These are phyloP conservation scores for Mortierella sp. DNA, from an alignment of 371 early-diverging fungal species.

Conservation along the genomic window DNA sequence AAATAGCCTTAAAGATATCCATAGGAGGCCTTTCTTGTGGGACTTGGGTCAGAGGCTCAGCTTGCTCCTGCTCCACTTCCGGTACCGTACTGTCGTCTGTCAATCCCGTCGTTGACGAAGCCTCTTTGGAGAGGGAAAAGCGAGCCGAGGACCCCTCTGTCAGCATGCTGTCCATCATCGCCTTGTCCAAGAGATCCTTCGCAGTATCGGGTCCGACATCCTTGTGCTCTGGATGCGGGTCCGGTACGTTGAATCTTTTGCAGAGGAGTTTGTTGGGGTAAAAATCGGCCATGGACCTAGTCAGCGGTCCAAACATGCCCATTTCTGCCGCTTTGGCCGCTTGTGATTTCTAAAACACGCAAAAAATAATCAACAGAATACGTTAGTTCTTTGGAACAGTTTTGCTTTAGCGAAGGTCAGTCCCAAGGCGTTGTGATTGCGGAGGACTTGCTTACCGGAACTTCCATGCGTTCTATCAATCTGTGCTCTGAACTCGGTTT, in stretches of 20 bases:
- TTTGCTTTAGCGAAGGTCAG: no score
- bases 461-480: conserved; percentile 32
- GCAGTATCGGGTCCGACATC: conserved; percentile 58
- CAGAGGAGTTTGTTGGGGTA: conserved; percentile 81
- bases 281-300: conserved; percentile 73
- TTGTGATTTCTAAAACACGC: conserved; percentile 59
- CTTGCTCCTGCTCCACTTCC: conserved; percentile 11
- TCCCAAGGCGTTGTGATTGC: no score
- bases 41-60: conserved; percentile 1
- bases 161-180: conserved; percentile 72
- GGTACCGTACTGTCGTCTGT: conserved; percentile 10
- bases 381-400: neutral
- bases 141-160: conserved; percentile 58
- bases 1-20: conserved; percentile 92
- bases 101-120: neutral
- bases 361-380: neutral
- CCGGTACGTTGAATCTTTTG: conserved; percentile 86
- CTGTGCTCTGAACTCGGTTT: conserved; percentile 26
- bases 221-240: conserved; percentile 78
- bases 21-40: conserved; percentile 75
- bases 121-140: conserved; percentile 21
- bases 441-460: conserved; percentile 16
- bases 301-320: conserved; percentile 84
- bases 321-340: conserved; percentile 77
- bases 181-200: conserved; percentile 59